These are phyloP conservation scores for Russula lepida DNA, from an alignment of 768 basidiomycete species.

Conservation along the genomic window DNA sequence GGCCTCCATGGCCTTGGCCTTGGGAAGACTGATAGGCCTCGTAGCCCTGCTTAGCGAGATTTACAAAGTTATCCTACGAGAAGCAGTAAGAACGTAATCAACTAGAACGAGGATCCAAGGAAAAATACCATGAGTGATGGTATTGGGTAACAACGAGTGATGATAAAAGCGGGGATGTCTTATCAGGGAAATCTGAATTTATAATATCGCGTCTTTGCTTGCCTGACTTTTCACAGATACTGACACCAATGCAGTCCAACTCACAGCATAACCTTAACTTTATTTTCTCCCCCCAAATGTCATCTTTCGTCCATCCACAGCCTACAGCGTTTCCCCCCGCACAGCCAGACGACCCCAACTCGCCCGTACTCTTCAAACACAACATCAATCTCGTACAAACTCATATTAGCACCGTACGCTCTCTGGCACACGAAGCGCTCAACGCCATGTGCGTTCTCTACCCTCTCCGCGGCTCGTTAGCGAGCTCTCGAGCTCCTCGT, in stretches of 20 bases:
- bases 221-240: neutral
- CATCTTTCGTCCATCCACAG: constrained; percentile 6
- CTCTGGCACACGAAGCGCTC: constrained; percentile 16
- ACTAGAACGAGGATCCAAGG: neutral
- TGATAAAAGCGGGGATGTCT: neutral
- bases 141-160: too few relatives aligned
- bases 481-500: neutral
- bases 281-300: constrained; percentile 5
- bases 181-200: neutral
- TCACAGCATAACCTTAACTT: constrained; percentile 8
- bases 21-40: constrained; percentile 37
- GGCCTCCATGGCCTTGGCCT: constrained; percentile 25
- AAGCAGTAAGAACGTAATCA: neutral
- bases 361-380: constrained; percentile 18
- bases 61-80: constrained; percentile 56
- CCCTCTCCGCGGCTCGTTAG: neutral
- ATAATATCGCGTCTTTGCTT: neutral
- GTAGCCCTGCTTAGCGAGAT: constrained; percentile 60
- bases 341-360: constrained; percentile 16
- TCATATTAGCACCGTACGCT: constrained; percentile 12
- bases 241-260: neutral
- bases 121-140: constrained; percentile 4
- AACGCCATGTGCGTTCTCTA: constrained; percentile 14
- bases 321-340: constrained; percentile 7
- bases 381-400: constrained; percentile 13